These are phyloP conservation scores for Penicillium sp. DNA, from an alignment of 2,329 filamentous ascomycete genomes.

Conservation along the genomic window DNA sequence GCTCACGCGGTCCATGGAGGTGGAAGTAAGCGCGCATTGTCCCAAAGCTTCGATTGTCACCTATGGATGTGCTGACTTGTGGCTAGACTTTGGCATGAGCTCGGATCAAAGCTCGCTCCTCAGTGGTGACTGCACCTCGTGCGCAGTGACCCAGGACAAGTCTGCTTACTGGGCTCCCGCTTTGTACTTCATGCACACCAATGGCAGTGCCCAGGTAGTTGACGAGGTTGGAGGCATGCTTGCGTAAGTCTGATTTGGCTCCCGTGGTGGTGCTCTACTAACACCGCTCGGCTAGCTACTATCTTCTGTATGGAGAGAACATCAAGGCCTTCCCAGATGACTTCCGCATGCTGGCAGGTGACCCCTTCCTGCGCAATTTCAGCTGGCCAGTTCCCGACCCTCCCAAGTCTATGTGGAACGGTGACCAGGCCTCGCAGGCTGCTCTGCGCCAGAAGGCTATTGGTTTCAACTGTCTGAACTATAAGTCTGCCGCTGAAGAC, in stretches of 20 bases:
- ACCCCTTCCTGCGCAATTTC: slow-evolving; percentile 66
- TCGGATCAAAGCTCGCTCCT: slow-evolving; percentile 58
- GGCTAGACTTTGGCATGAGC: slow-evolving; percentile 63
- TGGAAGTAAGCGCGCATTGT: slow-evolving; percentile 57
- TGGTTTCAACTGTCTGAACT: slow-evolving; percentile 96
- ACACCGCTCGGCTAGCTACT: slow-evolving; percentile 61
- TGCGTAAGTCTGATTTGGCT: slow-evolving; percentile 59
- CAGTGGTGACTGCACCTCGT: slow-evolving; percentile 71
- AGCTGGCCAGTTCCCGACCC: slow-evolving; percentile 64
- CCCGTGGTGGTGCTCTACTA: slow-evolving; percentile 7
- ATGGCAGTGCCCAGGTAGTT: slow-evolving; percentile 67
- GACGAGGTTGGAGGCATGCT: slow-evolving; percentile 78
- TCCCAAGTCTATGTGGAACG: slow-evolving; percentile 68
- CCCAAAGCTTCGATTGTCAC: neutral
- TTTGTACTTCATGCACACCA: slow-evolving; percentile 71
- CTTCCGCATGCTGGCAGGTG: slow-evolving; percentile 81
- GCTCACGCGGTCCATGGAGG: slow-evolving; percentile 74
- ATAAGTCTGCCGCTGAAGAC: slow-evolving; percentile 61
- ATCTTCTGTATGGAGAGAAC: slow-evolving; percentile 67
- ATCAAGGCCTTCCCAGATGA: slow-evolving; percentile 70
- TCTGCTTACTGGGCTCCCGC: slow-evolving; percentile 85
- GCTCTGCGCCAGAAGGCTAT: slow-evolving; percentile 75
- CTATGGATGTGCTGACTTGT: slow-evolving; percentile 8
- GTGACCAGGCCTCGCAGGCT: slow-evolving; percentile 63
- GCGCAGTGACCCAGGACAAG: slow-evolving; percentile 73